A percentile compares a stretch with the other conserved stretches of the same genome.
Evolutionary conservation across 2,329 filamentous ascomycete species (phyloP).

Genomic region (Escovopsis sp.): DNA sequence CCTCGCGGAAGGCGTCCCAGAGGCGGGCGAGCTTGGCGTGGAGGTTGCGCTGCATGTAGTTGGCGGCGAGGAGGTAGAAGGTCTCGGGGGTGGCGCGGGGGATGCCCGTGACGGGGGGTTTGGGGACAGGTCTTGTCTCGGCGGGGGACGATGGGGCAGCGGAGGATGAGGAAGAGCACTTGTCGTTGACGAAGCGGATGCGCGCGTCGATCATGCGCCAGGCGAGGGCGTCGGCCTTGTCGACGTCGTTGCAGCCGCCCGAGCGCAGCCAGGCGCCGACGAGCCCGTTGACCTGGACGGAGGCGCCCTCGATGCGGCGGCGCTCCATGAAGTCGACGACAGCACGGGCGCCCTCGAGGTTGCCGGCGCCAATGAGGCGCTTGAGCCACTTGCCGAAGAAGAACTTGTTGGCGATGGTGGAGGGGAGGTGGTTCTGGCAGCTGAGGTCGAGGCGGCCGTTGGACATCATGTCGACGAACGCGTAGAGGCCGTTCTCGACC

Average conservation of each 20-base stretch:
- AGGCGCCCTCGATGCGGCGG: slow-evolving; percentile 49
- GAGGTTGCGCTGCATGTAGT: slow-evolving; percentile 50
- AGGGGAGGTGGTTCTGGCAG: slow-evolving; percentile 28
- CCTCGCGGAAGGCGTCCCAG: slow-evolving; percentile 44
- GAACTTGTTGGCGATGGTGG: slow-evolving; percentile 51
- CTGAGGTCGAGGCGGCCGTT: slow-evolving; percentile 36
- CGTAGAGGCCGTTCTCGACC: slow-evolving; percentile 51
- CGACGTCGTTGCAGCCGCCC: slow-evolving; percentile 34
- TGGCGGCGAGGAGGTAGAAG: slow-evolving; percentile 57
- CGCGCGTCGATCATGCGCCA: slow-evolving; percentile 65
- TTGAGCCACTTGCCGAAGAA: slow-evolving; percentile 85
- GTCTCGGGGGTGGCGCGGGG: slow-evolving; percentile 60
- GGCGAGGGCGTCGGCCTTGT: slow-evolving; percentile 51
- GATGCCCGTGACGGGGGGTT: slow-evolving; percentile 10
- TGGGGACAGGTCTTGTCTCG: background rate
- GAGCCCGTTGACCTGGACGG: slow-evolving; percentile 68
- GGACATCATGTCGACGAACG: slow-evolving; percentile 85
- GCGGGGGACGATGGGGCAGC: too few species aligned
- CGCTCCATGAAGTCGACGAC: slow-evolving; percentile 64
- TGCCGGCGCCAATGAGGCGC: slow-evolving; percentile 57
- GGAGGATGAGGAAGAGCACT: slow-evolving; percentile 16
- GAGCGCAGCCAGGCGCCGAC: slow-evolving; percentile 64
- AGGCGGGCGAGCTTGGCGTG: slow-evolving; percentile 42
- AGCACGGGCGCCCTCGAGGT: slow-evolving; percentile 53
- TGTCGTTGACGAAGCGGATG: slow-evolving; percentile 43